Percentiles rank a stretch among this genome's conserved stretches.
phyloP scores from a whole-genome alignment of 2,329 filamentous ascomycete species.

The Clonostachys rosea region DNA sequence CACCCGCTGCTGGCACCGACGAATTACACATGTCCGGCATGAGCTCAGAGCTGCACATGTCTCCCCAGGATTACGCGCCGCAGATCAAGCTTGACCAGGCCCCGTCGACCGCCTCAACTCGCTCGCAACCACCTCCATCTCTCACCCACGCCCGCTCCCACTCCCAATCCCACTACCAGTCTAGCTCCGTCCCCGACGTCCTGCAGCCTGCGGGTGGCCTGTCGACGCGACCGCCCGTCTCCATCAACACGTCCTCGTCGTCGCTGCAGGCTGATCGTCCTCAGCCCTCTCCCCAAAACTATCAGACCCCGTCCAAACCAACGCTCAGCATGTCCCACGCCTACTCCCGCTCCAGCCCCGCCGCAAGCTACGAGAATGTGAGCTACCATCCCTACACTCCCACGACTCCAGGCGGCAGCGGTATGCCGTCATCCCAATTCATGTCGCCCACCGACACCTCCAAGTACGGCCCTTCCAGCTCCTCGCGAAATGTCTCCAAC shows the following conservation, averaged over 20 bases:
- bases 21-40: conserved; percentile 51
- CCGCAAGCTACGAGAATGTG: conserved; percentile 49
- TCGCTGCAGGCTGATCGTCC: conserved; percentile 36
- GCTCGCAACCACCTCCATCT: conserved; percentile 19
- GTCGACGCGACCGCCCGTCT: conserved; percentile 25
- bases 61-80: conserved; percentile 43
- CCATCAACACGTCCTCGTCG: conserved; percentile 37
- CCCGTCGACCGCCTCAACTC: conserved; percentile 21
- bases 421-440: conserved; percentile 52
- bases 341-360: conserved; percentile 83
- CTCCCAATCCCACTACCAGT: conserved; percentile 16
- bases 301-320: conserved; percentile 61
- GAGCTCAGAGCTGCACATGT: conserved; percentile 22
- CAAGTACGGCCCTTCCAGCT: conserved; percentile 53
- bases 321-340: conserved; percentile 63
- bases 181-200: conserved; percentile 49
- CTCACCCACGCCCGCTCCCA: conserved; percentile 23
- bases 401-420: conserved; percentile 56
- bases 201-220: conserved; percentile 49
- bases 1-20: conserved; percentile 28
- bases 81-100: conserved; percentile 47
- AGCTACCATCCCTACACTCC: conserved; percentile 56
- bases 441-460: conserved; percentile 47
- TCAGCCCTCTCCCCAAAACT: conserved; percentile 38
- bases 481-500: conserved; percentile 65